A percentile compares a stretch with the other conserved stretches of the same genome.
Evolutionary conservation across 495 filamentous ascomycete genomes (phyloP).

Genomic region (Collariella sp.): DNA sequence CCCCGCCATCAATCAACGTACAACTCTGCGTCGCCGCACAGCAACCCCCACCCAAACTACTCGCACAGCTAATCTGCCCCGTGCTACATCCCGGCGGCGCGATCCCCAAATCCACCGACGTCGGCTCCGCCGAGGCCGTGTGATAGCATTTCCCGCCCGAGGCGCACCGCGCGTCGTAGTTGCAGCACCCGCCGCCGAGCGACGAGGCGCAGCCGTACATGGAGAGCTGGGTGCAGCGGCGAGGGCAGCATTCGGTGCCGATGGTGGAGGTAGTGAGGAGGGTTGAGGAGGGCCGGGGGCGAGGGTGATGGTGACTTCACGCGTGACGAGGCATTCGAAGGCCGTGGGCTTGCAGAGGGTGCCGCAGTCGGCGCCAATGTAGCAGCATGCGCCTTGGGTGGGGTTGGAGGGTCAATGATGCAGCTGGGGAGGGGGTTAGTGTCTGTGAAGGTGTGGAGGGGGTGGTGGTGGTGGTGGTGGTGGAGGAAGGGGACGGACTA

Average conservation of each 20-base stretch:
- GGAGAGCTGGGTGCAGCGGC: slow-evolving; percentile 27
- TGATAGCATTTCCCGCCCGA: slow-evolving; percentile 18
- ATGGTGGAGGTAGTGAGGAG: slow-evolving; percentile 17
- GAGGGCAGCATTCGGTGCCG: slow-evolving; percentile 38
- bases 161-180: slow-evolving; percentile 30
- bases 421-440: slow-evolving; percentile 17
- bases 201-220: slow-evolving; percentile 33
- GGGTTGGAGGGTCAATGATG: slow-evolving; percentile 19
- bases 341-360: slow-evolving; percentile 22
- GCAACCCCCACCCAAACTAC: slow-evolving; percentile 61
- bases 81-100: slow-evolving; percentile 51
- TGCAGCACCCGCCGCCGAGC: slow-evolving; percentile 40
- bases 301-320: slow-evolving; percentile 13
- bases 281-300: background rate
- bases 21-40: slow-evolving; percentile 64
- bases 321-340: slow-evolving; percentile 17
- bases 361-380: slow-evolving; percentile 28
- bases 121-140: slow-evolving; percentile 15
- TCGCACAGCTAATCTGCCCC: slow-evolving; percentile 61
- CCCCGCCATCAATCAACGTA: slow-evolving; percentile 49
- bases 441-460: background rate
- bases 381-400: slow-evolving; percentile 29
- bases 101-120: slow-evolving; percentile 17
- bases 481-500: slow-evolving; percentile 10
- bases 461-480: background rate